phyloP scores from a whole-genome alignment of 331 rosid species.

The Stylosanthes scabra region DNA sequence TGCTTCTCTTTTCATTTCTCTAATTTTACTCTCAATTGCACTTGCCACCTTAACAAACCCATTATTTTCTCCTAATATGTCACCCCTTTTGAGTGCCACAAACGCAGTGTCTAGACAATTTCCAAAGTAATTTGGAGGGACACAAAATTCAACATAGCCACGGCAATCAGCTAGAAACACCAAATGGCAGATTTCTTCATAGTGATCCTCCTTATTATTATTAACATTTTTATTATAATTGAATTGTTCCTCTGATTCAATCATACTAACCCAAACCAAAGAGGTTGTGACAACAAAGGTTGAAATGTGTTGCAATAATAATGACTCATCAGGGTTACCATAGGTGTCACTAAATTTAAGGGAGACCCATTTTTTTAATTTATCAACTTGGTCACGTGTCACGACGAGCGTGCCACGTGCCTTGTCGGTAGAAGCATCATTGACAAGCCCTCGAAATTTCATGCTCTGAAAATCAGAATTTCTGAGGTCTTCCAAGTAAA shows the following conservation, averaged over 20 bases:
- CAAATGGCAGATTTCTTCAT: neutral
- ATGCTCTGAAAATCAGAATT: neutral
- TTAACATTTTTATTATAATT: neutral
- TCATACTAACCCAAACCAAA: conserved; percentile 54
- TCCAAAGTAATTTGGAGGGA: neutral
- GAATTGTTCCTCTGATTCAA: neutral
- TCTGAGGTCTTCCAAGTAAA: conserved; percentile 23
- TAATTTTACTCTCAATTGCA: neutral
- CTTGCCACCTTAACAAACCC: neutral
- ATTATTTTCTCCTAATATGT: neutral
- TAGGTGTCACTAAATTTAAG: neutral
- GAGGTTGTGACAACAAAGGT: conserved; percentile 57
- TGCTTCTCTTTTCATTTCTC: no score
- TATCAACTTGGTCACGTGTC: conserved; percentile 28
- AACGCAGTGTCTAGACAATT: neutral
- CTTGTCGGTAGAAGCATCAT: conserved; percentile 7
- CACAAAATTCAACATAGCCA: neutral
- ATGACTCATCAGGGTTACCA: neutral
- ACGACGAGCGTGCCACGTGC: conserved; percentile 22
- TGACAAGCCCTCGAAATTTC: neutral
- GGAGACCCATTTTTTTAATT: conserved; percentile 35
- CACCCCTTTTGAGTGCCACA: neutral
- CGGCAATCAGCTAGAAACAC: neutral
- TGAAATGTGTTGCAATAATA: conserved; percentile 35
- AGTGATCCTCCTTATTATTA: neutral